phyloP scores from a whole-genome alignment of 2,329 filamentous ascomycete genomes.

The Botrytis cinerea region DNA sequence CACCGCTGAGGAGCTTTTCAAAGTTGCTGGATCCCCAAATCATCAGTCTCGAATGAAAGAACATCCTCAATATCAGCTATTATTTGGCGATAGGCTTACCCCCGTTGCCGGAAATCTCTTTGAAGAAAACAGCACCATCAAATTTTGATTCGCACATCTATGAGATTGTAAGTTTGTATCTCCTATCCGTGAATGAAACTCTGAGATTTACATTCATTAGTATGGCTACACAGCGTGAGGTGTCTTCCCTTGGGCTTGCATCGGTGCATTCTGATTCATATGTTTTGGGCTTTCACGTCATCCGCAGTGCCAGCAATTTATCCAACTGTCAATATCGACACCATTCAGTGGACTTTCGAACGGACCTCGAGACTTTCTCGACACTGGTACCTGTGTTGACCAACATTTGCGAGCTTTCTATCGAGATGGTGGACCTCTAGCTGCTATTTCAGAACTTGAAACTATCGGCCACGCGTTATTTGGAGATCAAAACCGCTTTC shows the following conservation, averaged over 20 bases:
- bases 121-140: neutral
- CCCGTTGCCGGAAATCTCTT: neutral
- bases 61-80: neutral
- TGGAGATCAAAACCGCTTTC: neutral
- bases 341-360: neutral
- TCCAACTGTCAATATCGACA: neutral
- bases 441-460: neutral
- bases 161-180: neutral
- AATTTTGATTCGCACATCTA: neutral
- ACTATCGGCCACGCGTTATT: neutral
- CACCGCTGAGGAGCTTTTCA: neutral
- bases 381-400: neutral
- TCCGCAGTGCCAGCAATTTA: neutral
- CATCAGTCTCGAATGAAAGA: neutral
- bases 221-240: neutral
- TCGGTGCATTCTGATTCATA: neutral
- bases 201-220: neutral
- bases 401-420: neutral
- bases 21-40: neutral
- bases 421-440: neutral
- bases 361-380: neutral
- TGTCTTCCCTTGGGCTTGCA: neutral
- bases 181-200: neutral
- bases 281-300: neutral
- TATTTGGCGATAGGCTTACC: neutral